A percentile compares a stretch with the other conserved stretches of the same genome.
Evolutionary conservation across 202 grass and related monocot species (phyloP).

Genomic region (Digitaria exilis): DNA sequence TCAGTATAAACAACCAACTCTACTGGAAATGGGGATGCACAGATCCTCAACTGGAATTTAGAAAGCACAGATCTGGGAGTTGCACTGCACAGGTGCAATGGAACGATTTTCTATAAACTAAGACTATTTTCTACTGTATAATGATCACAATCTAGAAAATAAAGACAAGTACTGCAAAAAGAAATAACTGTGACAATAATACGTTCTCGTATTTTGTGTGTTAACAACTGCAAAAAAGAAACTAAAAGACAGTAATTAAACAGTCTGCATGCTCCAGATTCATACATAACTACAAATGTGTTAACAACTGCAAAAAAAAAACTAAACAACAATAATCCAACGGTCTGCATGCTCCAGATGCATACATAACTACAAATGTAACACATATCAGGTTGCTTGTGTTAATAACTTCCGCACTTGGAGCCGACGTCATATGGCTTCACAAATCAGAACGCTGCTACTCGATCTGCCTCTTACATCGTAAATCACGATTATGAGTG

Average conservation of each 20-base stretch:
- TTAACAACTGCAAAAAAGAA: too few relatives aligned
- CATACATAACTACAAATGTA: neutral
- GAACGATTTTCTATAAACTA: neutral
- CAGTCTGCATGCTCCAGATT: too few relatives aligned
- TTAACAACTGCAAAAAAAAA: too few relatives aligned
- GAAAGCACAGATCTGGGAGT: neutral
- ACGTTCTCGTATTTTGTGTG: too few relatives aligned
- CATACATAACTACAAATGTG: too few relatives aligned
- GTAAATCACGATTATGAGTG: neutral
- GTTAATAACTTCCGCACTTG: neutral
- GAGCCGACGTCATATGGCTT: neutral
- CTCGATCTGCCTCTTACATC: neutral
- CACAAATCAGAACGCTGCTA: neutral
- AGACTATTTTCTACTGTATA: neutral
- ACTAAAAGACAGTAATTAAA: too few relatives aligned
- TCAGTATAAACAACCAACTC: neutral
- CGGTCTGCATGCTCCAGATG: neutral
- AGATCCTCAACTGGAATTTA: too few relatives aligned
- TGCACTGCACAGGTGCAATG: neutral
- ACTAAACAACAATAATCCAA: too few relatives aligned
- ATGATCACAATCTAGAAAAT: neutral
- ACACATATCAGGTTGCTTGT: neutral
- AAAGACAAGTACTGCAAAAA: neutral
- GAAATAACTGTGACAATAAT: neutral
- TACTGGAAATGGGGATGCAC: conserved; percentile 16